Percentiles rank a stretch among this genome's conserved stretches.
These are phyloP conservation scores for Candida germanica DNA, from an alignment of 805 yeast genomes.

Conservation along the genomic window DNA sequence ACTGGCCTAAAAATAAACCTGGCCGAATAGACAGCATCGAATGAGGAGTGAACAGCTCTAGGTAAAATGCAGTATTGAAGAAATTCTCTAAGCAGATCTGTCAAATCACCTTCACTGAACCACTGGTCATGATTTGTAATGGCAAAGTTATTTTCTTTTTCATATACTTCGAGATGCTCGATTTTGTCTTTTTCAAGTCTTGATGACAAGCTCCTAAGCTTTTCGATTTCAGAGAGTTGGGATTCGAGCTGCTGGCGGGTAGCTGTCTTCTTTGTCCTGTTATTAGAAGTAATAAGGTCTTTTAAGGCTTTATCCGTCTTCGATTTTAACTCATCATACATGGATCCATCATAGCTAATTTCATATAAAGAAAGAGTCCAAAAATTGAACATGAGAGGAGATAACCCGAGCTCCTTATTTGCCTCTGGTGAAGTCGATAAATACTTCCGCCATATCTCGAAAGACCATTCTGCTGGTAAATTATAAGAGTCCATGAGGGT, in stretches of 20 bases:
- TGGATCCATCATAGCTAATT: constrained; percentile 48
- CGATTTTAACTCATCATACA: constrained; percentile 48
- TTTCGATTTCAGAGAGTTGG: too few relatives aligned
- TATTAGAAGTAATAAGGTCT: constrained; percentile 6
- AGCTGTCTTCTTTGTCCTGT: constrained; percentile 7
- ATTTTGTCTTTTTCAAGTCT: too few relatives aligned
- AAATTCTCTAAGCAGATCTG: too few relatives aligned
- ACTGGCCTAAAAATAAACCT: constrained; percentile 57
- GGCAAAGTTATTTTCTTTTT: too few relatives aligned
- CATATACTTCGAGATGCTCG: too few relatives aligned
- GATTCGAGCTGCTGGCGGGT: constrained; percentile 16
- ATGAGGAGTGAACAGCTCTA: constrained; percentile 71
- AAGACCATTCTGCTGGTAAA: constrained; percentile 61
- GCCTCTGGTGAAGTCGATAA: too few relatives aligned
- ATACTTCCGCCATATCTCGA: constrained; percentile 70
- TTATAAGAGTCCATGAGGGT: constrained; percentile 41
- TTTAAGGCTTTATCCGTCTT: constrained; percentile 27
- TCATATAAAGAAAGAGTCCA: constrained; percentile 78
- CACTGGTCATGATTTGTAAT: too few relatives aligned
- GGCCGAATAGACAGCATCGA: constrained; percentile 73
- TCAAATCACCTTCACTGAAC: too few relatives aligned
- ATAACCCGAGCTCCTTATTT: constrained; percentile 22
- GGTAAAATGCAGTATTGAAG: constrained; percentile 71
- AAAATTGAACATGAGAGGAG: constrained; percentile 53
- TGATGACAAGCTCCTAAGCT: too few relatives aligned